Evolutionary conservation across 148 eudicot species (phyloP), one percentile per base, ranked within the genome.

Genomic region (Cornus florida): DNA sequence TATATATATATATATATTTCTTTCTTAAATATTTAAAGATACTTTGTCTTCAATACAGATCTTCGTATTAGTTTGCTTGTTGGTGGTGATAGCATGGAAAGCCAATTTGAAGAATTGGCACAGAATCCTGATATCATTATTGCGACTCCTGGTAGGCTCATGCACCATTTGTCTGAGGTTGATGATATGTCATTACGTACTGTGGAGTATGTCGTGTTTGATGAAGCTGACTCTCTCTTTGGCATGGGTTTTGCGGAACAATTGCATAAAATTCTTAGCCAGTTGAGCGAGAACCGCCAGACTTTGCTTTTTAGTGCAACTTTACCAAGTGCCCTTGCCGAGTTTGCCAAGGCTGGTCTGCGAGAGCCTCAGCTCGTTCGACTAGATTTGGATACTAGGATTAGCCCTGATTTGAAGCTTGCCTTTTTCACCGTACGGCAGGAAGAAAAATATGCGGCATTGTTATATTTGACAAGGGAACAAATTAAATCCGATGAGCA

Each of bases 221-320:
- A 96, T 90, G 99, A 96, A 89, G 99, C 99, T 76, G 99, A 96
- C 86, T 86, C 87, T 71, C 86, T 96, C 43, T 96, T 96, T 82
- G 91, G 89, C 80, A 94, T 93, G 97, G 99, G 99, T 35, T 96
- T 94, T 94, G 94, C 97, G 35, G 98, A 94, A 81, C 99, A 96
- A 65, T 82, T 96, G 85, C 95, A 92, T 75, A 73, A 81, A 70
- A 94, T 96, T 76, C 86, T 96, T n/a, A 46, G 77, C 24, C 90
- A 94, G 84, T 88, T 96, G 78, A 85, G 90, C 75, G 98, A 94
- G 75, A 93, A 84, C 77, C 82, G 98, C n/a, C 99, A 96, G 81
- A 96, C 99, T 67, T 86, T 96, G 80, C 97, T 96, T 71, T 96
- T 96, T 77, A 96, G 99, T 88, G 99, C 99, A 57, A 96, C 99